Base-by-base conservation (phyloP, 2,329 filamentous ascomycete genomes). In the Aaosphaeria pasadenensis region DNA sequence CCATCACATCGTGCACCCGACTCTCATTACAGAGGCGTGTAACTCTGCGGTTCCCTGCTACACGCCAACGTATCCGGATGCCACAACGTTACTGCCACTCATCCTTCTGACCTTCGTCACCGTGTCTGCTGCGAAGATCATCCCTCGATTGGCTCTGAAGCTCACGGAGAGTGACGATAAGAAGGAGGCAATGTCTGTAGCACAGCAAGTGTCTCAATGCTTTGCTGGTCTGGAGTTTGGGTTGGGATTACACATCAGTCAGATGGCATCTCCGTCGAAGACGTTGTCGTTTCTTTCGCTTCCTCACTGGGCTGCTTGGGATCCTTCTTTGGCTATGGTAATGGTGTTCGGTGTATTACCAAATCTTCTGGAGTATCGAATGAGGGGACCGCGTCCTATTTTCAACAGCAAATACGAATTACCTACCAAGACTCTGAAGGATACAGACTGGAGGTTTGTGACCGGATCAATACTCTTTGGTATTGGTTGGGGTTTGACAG, bases 191-290 rank as follows among this genome's bases (percentile, higher is more conserved):
- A 13, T 42, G 3, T 32, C 39, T 4, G 51, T 55, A 28, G 71
- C 72, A 1, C 67, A 63, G 28, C 58, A 59, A 0, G 55, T 70
- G 2, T 75, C 73, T 30, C 67, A 71, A 5, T 75, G 75, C 48
- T 63, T 77, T 35, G 68, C 74, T 0, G 78, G 78, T 3, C 54
- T 79, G 1, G 67, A 78, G 45, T 80, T 80, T 43, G 77, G 75
- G 1, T 65, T 79, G 1, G 78, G 78, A 1, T 69, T 81, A 4
- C 63, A 78, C 31, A 72, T 80, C 40, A 74, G 74, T 4, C 76
- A 77, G 11, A 80, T 81, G 78, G 71, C 76, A 0, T 66, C 75
- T 30, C 71, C 78, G 0, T 63, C 66, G 0, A 81, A 81, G 56
- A 76, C 80, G 2, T 59, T 77, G 11, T 66, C 75, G 1, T 81